A percentile compares a stretch with the other conserved stretches of the same genome.
phyloP scores from a whole-genome alignment of 1,139 yeast species.

The Saccharomyces hybrid region DNA sequence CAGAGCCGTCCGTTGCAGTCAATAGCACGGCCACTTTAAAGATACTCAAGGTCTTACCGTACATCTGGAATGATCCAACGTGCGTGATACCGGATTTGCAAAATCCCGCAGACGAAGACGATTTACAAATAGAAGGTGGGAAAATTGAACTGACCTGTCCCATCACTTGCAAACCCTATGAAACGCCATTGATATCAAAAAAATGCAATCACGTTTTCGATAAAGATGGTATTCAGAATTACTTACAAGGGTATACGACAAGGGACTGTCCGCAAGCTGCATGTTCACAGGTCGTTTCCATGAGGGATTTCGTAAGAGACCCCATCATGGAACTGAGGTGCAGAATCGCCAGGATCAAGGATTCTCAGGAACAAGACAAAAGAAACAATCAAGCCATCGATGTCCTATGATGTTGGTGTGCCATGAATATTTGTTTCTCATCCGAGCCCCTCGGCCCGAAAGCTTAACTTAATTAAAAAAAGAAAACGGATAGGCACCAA shows the following conservation, averaged over 20 bases:
- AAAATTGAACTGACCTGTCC: conserved; percentile 59
- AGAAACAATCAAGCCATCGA: conserved; percentile 3
- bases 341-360: conserved; percentile 11
- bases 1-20: neutral
- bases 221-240: conserved; percentile 35
- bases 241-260: conserved; percentile 13
- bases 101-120: conserved; percentile 41
- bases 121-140: conserved; percentile 59
- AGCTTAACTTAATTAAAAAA: neutral
- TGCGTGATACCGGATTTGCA: conserved; percentile 19
- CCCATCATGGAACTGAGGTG: conserved; percentile 28
- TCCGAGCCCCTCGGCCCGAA: neutral
- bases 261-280: conserved; percentile 31
- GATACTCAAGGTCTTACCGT: conserved; percentile 19
- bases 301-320: conserved; percentile 24
- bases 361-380: conserved; percentile 2
- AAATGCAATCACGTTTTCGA: conserved; percentile 60
- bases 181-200: conserved; percentile 45
- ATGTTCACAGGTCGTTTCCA: conserved; percentile 20
- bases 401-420: neutral
- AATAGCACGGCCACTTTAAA: conserved; percentile 5
- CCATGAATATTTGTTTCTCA: neutral
- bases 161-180: conserved; percentile 45
- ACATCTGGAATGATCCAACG: conserved; percentile 25
- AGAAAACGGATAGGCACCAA: neutral